Evolutionary conservation across 768 basidiomycete species (phyloP).

Genomic region (Amanita exitialis): DNA sequence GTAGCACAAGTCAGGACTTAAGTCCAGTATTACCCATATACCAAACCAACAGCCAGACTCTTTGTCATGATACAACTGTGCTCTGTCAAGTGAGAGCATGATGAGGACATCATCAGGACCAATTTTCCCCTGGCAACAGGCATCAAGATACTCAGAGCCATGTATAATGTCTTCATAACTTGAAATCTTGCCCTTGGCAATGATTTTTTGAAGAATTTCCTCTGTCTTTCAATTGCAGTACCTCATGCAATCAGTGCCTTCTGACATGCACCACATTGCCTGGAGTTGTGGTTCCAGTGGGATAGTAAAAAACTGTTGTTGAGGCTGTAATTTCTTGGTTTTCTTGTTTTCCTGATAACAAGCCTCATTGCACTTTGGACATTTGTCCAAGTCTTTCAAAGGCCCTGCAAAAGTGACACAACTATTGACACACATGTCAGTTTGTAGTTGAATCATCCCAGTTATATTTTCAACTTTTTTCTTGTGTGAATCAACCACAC

Average conservation of each 20-base stretch:
- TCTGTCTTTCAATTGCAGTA: slow-evolving; percentile 9
- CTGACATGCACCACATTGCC: slow-evolving; percentile 8
- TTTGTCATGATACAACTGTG: slow-evolving; percentile 32
- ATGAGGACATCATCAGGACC: slow-evolving; percentile 19
- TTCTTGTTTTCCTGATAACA: background rate
- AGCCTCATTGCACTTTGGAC: background rate
- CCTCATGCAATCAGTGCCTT: slow-evolving; percentile 11
- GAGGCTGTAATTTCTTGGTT: background rate
- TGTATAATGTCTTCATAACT: slow-evolving; percentile 13
- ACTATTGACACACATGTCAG: background rate
- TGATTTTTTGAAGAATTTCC: slow-evolving; percentile 5
- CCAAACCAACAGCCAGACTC: slow-evolving; percentile 31
- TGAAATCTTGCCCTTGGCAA: background rate
- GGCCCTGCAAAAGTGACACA: background rate
- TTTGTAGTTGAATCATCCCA: background rate
- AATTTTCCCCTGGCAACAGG: slow-evolving; percentile 11
- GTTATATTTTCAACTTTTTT: background rate
- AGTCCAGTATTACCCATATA: slow-evolving; percentile 28
- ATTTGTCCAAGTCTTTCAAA: background rate
- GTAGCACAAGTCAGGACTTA: slow-evolving; percentile 14
- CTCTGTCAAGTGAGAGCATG: slow-evolving; percentile 26
- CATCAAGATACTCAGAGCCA: slow-evolving; percentile 17
- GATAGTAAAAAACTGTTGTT: slow-evolving; percentile 18
- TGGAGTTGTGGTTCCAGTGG: slow-evolving; percentile 22
- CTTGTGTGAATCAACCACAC: background rate